Percentiles rank a stretch among this genome's conserved stretches.
phyloP scores from a whole-genome alignment of 164 flowering plant species.

The Vitis vinifera region ASM3070453v1 NC_081813.1:2358001-2358500 shows the following conservation, averaged over 20 bases:
- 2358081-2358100: conserved; percentile 36
- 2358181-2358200: conserved; percentile 33
- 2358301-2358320: conserved; percentile 29
- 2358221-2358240: conserved; percentile 34
- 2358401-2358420: conserved; percentile 72
- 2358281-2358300: conserved; percentile 38
- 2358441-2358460: conserved; percentile 40
- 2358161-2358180: conserved; percentile 81
- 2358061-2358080: conserved; percentile 28
- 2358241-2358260: conserved; percentile 22
- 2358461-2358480: conserved; percentile 34
- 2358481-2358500: conserved; percentile 45
- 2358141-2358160: conserved; percentile 81
- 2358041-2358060: conserved; percentile 62
- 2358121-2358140: conserved; percentile 88
- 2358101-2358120: conserved; percentile 70
- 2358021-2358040: conserved; percentile 61
- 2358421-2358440: conserved; percentile 58
- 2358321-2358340: conserved; percentile 57
- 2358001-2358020: conserved; percentile 39
- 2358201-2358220: conserved; percentile 29
- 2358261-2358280: conserved; percentile 25
- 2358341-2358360: conserved; percentile 50
- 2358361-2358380: conserved; percentile 62
- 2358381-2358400: conserved; percentile 74